Base-by-base conservation (phyloP, 371 early-diverging fungal species). In the Polyrhizophydium stewartii region DNA sequence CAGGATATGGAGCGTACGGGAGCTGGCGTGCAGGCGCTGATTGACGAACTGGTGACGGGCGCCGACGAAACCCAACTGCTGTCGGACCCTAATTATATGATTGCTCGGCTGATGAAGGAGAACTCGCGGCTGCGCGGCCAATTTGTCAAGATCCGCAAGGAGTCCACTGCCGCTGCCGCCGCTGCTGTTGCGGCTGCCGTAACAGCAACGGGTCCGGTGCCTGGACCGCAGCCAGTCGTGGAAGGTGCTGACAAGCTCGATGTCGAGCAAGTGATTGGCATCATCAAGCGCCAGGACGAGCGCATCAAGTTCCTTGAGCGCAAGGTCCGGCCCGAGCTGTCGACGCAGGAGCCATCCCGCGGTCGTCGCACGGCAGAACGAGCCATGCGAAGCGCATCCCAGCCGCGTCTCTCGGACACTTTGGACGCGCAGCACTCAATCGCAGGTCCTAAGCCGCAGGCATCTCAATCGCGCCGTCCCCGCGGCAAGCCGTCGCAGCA, bases 21-120 rank as follows among this genome's bases (percentile, higher is more conserved):
- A n/a, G n/a, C n/a, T n/a, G n/a, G n/a, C n/a, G n/a, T n/a, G n/a
- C n/a, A n/a, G n/a, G n/a, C n/a, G n/a, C n/a, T n/a, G n/a, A 43
- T 43, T 43, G 43, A 43, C n/a, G 17, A 43, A 17, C n/a, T 43
- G 43, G 17, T n/a, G n/a, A 43, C 16, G 17, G 43, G 43, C n/a
- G 43, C 43, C 43, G 43, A 43, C n/a, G 43, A 17, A 17, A 43
- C 43, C 16, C 43, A 43, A 43, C 17, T 43, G 16, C 43, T 16
- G 43, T n/a, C n/a, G n/a, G n/a, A n/a, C n/a, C n/a, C 43, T n/a
- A n/a, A 43, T 43, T 43, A 43, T 43, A 43, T 43, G 43, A 43
- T 43, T 43, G 16, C 43, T n/a, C 16, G 43, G 43, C 43, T 61
- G 22, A 56, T 61, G 56, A 61, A 61, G 49, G 62, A 61, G 37